phyloP scores from a whole-genome alignment of 2,329 filamentous ascomycete species.

The Furcasterigmium sp. region DNA sequence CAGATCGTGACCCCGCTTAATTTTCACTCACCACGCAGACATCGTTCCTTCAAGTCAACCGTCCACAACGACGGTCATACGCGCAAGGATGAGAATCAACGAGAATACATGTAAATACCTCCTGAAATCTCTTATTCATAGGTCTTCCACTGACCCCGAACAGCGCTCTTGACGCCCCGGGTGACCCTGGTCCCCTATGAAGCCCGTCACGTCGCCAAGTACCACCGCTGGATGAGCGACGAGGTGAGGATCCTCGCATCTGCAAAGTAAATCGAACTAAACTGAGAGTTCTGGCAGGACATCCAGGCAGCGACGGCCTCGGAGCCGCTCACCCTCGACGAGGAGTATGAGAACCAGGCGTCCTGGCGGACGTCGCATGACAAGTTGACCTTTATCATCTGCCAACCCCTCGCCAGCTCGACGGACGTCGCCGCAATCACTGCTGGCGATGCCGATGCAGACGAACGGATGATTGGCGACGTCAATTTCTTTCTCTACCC shows the following conservation, averaged over 20 bases:
- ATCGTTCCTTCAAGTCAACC: too few species aligned
- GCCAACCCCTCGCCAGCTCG: constrained; percentile 36
- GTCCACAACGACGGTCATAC: not conserved
- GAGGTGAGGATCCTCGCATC: constrained; percentile 37
- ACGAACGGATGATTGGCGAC: constrained; percentile 62
- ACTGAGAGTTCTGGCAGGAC: too few species aligned
- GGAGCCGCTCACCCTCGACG: constrained; percentile 70
- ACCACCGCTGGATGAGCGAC: constrained; percentile 91
- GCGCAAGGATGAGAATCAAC: constrained; percentile 35
- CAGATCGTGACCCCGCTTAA: not conserved
- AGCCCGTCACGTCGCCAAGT: constrained; percentile 71
- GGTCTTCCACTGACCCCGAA: not conserved
- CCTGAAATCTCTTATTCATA: not conserved
- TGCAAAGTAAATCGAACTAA: not conserved
- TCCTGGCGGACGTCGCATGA: constrained; percentile 78
- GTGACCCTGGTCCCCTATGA: constrained; percentile 82
- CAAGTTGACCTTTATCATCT: constrained; percentile 90
- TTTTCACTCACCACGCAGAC: not conserved
- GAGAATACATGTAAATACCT: constrained; percentile 32
- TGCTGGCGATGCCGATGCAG: constrained; percentile 45
- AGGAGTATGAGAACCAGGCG: constrained; percentile 88
- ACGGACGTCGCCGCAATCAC: not conserved
- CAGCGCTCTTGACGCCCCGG: constrained; percentile 62
- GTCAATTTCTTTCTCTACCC: constrained; percentile 75
- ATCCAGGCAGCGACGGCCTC: constrained; percentile 85